Conservation (phyloP, 306 rosid genomes). For the Comarum palustre region DNA sequence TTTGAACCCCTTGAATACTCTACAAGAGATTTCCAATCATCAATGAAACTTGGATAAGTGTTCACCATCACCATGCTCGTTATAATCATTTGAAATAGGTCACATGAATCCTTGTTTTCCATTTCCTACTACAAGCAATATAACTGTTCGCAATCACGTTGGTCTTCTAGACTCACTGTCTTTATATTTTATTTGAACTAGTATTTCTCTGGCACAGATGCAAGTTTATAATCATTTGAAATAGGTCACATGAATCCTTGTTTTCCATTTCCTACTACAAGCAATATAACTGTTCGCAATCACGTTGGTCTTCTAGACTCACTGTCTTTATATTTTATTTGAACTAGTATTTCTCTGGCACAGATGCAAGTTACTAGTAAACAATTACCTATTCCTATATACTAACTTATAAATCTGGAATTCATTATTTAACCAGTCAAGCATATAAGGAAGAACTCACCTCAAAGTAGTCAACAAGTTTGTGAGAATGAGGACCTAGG, state of each 20-base stretch:
- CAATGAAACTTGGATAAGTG: neutral
- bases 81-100: neutral
- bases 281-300: too few relatives aligned
- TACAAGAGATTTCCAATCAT: neutral
- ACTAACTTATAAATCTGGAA: neutral
- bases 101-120: neutral
- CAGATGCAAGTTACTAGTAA: neutral
- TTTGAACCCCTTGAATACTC: slow-evolving; percentile 23
- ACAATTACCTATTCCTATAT: neutral
- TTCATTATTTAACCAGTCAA: neutral
- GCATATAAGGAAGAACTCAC: slow-evolving; percentile 15
- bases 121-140: neutral
- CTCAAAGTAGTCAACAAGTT: slow-evolving; percentile 39
- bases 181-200: neutral
- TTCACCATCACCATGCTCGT: neutral
- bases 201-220: neutral
- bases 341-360: neutral
- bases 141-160: neutral
- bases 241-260: too few relatives aligned
- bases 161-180: neutral
- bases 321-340: neutral
- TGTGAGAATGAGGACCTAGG: slow-evolving; percentile 30
- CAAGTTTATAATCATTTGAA: too few relatives aligned
- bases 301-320: too few relatives aligned
- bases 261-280: too few relatives aligned